Base-by-base conservation (phyloP, 139 green algal species). In the Zygnema cylindricum region DNA sequence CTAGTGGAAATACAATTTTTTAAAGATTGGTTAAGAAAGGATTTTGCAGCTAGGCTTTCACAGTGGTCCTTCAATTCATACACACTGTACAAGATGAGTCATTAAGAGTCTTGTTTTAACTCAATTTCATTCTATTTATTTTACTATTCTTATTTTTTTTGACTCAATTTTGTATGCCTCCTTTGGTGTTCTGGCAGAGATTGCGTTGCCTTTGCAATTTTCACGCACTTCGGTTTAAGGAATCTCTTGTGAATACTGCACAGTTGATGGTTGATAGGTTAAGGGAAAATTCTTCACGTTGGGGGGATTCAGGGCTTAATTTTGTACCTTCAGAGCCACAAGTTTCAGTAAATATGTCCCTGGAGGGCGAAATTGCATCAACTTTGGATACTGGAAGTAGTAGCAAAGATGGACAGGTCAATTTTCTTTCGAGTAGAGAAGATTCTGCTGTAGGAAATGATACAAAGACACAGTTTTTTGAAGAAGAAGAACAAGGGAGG, bases 131-230 rank as follows among this genome's bases (percentile, higher is more conserved):
- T n/a, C n/a, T n/a, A n/a, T n/a, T n/a, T n/a, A n/a, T n/a, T n/a
- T n/a, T n/a, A n/a, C n/a, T n/a, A n/a, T n/a, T n/a, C n/a, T n/a
- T n/a, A n/a, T n/a, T n/a, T n/a, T n/a, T n/a, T n/a, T n/a, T n/a
- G n/a, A n/a, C n/a, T n/a, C n/a, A n/a, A n/a, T n/a, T n/a, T n/a
- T n/a, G n/a, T n/a, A n/a, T n/a, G n/a, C n/a, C n/a, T n/a, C n/a
- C n/a, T n/a, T n/a, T n/a, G n/a, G n/a, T 76, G 3, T 2, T 0
- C 32, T 40, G 0, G 1, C 86, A 91, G 86, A 77, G 81, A 39
- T 43, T 91, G 49, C 54, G 86, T 25, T 91, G 86, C 85, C 43
- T 57, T 33, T 82, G 43, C 86, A 91, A 90, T 22, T 91, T 91
- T 21, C 79, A 91, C 39, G 86, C 82, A 32, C 81, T 91, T 3